Percentiles rank a stretch among this genome's conserved stretches.
These are phyloP conservation scores for Malassezia japonica DNA, from an alignment of 1,284 basidiomycete genomes.

Conservation along the genomic window DNA sequence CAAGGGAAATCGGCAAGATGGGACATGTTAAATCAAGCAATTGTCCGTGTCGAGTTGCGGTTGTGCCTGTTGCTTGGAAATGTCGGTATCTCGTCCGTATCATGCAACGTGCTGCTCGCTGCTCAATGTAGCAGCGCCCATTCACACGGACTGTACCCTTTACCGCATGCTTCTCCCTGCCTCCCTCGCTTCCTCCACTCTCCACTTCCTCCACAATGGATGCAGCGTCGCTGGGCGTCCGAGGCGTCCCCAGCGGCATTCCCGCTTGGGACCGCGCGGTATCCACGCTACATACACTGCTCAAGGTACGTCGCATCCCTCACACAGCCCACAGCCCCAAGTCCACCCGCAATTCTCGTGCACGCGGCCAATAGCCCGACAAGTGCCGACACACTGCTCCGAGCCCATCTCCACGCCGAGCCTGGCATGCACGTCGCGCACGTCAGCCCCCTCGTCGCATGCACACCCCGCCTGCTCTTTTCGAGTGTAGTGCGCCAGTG, in stretches of 20 bases:
- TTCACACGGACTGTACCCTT: no score
- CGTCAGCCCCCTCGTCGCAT: conserved; percentile 6
- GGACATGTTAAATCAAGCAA: no score
- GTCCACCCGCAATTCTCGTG: background rate
- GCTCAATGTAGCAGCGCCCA: no score
- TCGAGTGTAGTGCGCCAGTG: conserved; percentile 9
- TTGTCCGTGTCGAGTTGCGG: no score
- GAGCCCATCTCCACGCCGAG: background rate
- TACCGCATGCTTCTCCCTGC: no score
- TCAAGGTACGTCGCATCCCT: background rate
- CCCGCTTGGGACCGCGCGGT: background rate
- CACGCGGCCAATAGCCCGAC: background rate
- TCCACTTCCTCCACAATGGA: no score
- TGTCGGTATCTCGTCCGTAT: no score
- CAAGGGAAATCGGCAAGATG: no score
- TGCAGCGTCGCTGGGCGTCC: background rate
- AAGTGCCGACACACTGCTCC: background rate
- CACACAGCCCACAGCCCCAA: background rate
- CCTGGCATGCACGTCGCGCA: background rate
- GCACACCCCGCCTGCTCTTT: conserved; percentile 12
- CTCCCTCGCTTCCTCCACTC: no score
- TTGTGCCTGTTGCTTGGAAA: no score
- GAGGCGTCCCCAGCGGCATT: background rate
- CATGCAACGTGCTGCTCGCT: no score
- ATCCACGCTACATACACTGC: background rate